Evolutionary conservation across 495 filamentous ascomycete species (phyloP).

Genomic region (Trichoderma gamsii): DNA sequence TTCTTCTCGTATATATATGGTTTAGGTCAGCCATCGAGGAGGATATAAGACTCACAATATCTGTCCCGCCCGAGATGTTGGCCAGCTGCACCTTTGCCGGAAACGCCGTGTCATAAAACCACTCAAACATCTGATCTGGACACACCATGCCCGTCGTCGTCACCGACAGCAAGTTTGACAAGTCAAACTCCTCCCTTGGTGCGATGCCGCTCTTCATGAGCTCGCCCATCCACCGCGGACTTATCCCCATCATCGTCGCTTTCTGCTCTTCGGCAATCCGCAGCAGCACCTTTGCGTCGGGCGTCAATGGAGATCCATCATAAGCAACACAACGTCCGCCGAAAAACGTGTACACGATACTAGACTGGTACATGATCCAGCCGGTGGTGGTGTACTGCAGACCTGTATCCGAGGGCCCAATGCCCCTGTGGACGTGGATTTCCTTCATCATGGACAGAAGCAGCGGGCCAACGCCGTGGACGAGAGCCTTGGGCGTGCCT

Average conservation of each 20-base stretch:
- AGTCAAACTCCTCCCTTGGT: constrained; percentile 55
- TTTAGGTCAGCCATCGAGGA: neutral
- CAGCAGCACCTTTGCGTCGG: constrained; percentile 54
- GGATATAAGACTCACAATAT: constrained; percentile 45
- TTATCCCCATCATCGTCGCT: constrained; percentile 59
- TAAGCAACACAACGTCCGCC: constrained; percentile 60
- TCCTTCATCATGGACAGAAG: constrained; percentile 58
- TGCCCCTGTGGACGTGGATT: constrained; percentile 51
- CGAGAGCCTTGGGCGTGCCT: constrained; percentile 69
- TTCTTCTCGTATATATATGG: neutral
- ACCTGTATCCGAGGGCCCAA: constrained; percentile 40
- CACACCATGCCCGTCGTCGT: constrained; percentile 75
- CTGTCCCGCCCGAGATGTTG: constrained; percentile 75
- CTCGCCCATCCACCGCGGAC: constrained; percentile 68
- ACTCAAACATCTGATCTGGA: constrained; percentile 64
- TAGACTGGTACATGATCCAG: constrained; percentile 78
- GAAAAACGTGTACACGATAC: constrained; percentile 45
- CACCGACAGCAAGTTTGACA: constrained; percentile 52
- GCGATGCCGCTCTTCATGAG: constrained; percentile 51
- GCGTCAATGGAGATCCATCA: constrained; percentile 63
- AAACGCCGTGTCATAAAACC: constrained; percentile 79
- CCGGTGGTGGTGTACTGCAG: constrained; percentile 62
- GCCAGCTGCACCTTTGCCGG: constrained; percentile 54
- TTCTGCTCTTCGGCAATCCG: constrained; percentile 52
- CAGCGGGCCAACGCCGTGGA: constrained; percentile 60